A percentile compares a stretch with the other conserved stretches of the same genome.
These are phyloP conservation scores for Boletellus ananas DNA, from an alignment of 768 basidiomycete genomes.

Conservation along the genomic window DNA sequence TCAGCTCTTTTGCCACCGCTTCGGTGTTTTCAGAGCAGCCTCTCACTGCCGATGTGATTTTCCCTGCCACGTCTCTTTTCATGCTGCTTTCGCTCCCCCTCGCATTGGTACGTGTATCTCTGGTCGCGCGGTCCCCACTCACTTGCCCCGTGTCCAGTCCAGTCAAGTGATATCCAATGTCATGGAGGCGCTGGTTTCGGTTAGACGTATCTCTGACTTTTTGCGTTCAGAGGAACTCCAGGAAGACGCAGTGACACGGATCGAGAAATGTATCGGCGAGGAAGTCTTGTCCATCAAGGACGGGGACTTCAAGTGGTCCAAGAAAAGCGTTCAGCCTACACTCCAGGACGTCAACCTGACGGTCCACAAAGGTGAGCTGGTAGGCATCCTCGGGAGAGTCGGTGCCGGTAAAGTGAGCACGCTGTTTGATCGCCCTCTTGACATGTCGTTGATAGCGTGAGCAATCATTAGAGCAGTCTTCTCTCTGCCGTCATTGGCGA, in stretches of 20 bases:
- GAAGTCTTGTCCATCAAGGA: constrained; percentile 28
- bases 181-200: constrained; percentile 83
- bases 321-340: constrained; percentile 49
- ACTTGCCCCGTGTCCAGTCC: constrained; percentile 40
- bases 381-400: constrained; percentile 84
- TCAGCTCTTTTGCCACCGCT: constrained; percentile 77
- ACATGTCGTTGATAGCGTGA: not conserved
- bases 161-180: constrained; percentile 72
- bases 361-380: constrained; percentile 78
- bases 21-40: constrained; percentile 58
- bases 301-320: constrained; percentile 82
- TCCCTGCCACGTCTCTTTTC: constrained; percentile 92
- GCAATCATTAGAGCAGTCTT: constrained; percentile 53
- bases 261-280: constrained; percentile 26
- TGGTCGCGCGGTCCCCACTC: not conserved
- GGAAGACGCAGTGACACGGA: constrained; percentile 58
- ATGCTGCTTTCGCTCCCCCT: constrained; percentile 85
- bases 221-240: constrained; percentile 79
- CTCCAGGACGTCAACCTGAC: constrained; percentile 75
- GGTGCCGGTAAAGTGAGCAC: constrained; percentile 78
- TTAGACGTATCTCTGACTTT: constrained; percentile 73
- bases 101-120: constrained; percentile 54
- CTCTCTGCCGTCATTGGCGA: constrained; percentile 83
- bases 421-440: not conserved
- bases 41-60: constrained; percentile 87